These are phyloP conservation scores for Penicillium brevicompactum DNA, from an alignment of 2,329 filamentous ascomycete genomes.

Conservation along the genomic window DNA sequence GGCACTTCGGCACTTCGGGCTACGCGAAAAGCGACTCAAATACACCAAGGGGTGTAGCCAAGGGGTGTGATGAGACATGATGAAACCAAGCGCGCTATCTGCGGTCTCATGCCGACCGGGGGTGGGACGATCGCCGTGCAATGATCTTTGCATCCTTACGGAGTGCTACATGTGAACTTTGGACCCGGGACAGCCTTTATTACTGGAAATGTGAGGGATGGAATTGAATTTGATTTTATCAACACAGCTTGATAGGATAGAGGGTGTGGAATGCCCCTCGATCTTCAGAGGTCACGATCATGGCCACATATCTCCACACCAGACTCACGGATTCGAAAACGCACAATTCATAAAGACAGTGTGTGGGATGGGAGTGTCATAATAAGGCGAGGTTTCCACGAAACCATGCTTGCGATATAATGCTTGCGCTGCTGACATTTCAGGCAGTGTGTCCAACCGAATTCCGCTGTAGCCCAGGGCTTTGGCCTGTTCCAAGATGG, in stretches of 20 bases:
- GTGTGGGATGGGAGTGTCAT: constrained; percentile 56
- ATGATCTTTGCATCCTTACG: neutral
- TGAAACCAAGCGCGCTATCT: no score
- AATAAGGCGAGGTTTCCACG: constrained; percentile 54
- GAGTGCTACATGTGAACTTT: neutral
- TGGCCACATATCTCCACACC: neutral
- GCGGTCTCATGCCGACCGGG: no score
- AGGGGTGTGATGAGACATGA: neutral
- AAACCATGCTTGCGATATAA: constrained; percentile 58
- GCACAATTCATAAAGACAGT: constrained; percentile 54
- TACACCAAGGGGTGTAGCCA: neutral
- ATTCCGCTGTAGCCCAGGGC: constrained; percentile 55
- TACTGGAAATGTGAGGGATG: no score
- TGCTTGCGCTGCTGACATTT: constrained; percentile 53
- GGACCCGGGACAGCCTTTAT: no score
- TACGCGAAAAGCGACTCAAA: neutral
- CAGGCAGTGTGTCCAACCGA: constrained; percentile 57
- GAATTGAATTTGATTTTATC: neutral
- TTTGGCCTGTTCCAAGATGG: constrained; percentile 49
- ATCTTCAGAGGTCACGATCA: neutral
- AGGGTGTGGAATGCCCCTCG: neutral
- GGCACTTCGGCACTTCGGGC: no score
- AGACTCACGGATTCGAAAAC: neutral
- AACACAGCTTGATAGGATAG: neutral
- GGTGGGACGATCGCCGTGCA: constrained; percentile 1